Conservation (phyloP, 2,329 filamentous ascomycete species). For the Blastomyces parvus region DNA sequence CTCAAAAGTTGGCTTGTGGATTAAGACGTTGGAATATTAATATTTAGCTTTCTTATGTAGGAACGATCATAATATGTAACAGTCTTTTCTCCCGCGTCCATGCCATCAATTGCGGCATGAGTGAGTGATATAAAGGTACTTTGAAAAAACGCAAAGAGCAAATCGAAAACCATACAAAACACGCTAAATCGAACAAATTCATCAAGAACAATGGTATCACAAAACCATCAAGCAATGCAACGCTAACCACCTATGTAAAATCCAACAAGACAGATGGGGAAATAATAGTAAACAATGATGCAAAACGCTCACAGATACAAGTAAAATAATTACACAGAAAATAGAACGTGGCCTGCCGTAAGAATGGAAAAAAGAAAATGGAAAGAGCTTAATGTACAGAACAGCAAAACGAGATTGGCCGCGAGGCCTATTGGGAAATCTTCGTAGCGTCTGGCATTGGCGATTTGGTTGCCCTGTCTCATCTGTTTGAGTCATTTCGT, state of each 20-base stretch:
- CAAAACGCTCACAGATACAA: conserved; percentile 2
- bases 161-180: conserved; percentile 3
- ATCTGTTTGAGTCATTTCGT: conserved; percentile 4
- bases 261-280: neutral
- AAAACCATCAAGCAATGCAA: neutral
- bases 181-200: neutral
- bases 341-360: conserved; percentile 8
- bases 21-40: neutral
- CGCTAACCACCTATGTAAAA: conserved; percentile 1
- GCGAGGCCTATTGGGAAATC: conserved; percentile 6
- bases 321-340: conserved; percentile 1
- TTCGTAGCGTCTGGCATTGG: conserved; percentile 2
- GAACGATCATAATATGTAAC: neutral
- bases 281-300: neutral
- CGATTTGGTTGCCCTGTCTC: conserved; percentile 1
- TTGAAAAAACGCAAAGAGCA: neutral
- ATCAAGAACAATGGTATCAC: conserved; percentile 9
- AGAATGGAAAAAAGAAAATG: neutral
- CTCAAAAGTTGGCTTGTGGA: no score
- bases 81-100: neutral
- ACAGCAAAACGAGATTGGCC: conserved; percentile 1
- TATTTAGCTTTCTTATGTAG: neutral
- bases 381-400: neutral
- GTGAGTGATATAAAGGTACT: neutral
- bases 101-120: neutral